Percentiles rank a stretch among this genome's conserved stretches.
Conservation (phyloP, 2,329 filamentous ascomycete genomes). For the Calonectria fujianensis region DNA sequence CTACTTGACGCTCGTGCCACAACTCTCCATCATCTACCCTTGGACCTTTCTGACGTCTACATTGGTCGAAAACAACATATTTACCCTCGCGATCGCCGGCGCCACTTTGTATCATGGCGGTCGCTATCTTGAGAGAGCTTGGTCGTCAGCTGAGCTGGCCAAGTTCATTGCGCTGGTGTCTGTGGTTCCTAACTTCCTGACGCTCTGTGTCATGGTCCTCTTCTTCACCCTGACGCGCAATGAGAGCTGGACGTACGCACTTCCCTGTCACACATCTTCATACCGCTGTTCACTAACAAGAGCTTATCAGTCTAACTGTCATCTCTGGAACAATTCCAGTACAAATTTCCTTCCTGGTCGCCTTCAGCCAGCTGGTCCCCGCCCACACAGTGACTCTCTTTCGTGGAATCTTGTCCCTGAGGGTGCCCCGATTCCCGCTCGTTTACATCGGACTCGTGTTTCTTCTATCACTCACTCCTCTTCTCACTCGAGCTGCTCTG, state of each 20-base stretch:
- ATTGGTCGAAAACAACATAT: constrained; percentile 93
- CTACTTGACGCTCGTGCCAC: constrained; percentile 91
- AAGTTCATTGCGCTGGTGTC: constrained; percentile 89
- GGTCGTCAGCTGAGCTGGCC: constrained; percentile 92
- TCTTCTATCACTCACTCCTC: constrained; percentile 74
- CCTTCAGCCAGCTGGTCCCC: constrained; percentile 97
- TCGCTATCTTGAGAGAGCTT: constrained; percentile 95
- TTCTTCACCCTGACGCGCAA: constrained; percentile 82
- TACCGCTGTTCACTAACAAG: constrained; percentile 27
- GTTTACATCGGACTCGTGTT: constrained; percentile 85
- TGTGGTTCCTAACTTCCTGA: constrained; percentile 86
- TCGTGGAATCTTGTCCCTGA: constrained; percentile 89
- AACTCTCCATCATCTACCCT: constrained; percentile 88
- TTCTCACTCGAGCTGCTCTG: constrained; percentile 82
- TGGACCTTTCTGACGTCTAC: constrained; percentile 94
- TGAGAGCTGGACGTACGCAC: constrained; percentile 80
- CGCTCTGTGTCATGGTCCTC: constrained; percentile 83
- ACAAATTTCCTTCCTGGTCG: constrained; percentile 95
- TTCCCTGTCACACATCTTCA: constrained; percentile 22
- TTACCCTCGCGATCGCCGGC: constrained; percentile 86
- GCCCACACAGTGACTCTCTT: constrained; percentile 98
- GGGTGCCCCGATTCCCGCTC: constrained; percentile 84
- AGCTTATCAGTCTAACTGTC: constrained; percentile 78
- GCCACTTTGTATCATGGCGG: constrained; percentile 93
- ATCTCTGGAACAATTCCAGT: constrained; percentile 92